These are phyloP conservation scores for Alternaria gansuensis DNA, from an alignment of 2,329 filamentous ascomycete genomes.

Conservation along the genomic window DNA sequence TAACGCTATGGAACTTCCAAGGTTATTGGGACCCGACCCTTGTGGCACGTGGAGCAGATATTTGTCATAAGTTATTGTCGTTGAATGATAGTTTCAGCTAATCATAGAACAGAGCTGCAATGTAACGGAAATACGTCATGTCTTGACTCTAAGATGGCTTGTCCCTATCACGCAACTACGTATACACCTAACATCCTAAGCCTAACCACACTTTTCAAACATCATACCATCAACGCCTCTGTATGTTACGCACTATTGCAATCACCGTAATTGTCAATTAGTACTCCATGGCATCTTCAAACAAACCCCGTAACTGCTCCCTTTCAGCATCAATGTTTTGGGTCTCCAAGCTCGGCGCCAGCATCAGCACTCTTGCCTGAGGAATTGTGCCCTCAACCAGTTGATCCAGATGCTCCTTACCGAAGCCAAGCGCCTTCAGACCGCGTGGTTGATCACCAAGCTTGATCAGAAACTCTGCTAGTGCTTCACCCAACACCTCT, in stretches of 20 bases:
- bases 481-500: constrained; percentile 83
- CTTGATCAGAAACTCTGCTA: constrained; percentile 80
- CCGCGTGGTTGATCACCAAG: constrained; percentile 92
- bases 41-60: not conserved
- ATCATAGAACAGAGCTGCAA: not conserved
- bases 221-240: not conserved
- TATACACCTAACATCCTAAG: not conserved
- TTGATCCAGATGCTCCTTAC: constrained; percentile 74
- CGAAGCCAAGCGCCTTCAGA: constrained; percentile 83
- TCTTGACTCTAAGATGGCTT: not conserved
- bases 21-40: not conserved
- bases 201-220: not conserved
- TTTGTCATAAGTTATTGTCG: not conserved
- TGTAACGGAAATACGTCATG: not conserved
- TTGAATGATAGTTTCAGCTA: not conserved
- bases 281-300: constrained; percentile 59
- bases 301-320: constrained; percentile 59
- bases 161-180: not conserved
- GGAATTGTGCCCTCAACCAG: constrained; percentile 95
- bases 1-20: not conserved
- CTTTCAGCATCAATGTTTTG: constrained; percentile 58
- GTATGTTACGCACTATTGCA: not conserved
- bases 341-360: constrained; percentile 78
- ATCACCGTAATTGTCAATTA: constrained; percentile 17
- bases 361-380: constrained; percentile 86